Base-by-base conservation (phyloP, 495 filamentous ascomycete genomes). In the Halenospora varia region DNA sequence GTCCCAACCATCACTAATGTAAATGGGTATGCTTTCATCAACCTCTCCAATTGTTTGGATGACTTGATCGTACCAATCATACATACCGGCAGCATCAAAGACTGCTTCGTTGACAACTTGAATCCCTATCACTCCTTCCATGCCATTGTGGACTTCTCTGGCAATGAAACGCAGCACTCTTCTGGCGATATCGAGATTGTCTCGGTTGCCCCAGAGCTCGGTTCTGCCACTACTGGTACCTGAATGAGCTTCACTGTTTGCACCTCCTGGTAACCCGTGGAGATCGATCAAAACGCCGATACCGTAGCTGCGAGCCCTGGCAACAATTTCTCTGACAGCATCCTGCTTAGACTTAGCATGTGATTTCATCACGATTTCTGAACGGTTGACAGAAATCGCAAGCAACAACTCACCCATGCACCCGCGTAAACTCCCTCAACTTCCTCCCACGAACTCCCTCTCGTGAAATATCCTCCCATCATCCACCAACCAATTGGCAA, bases 401-500 rank as follows among this genome's bases (percentile, higher is more conserved):
- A 8, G n/a, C 55, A 59, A 4, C 3, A 13, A 49, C 47, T 49
- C 23, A 56, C 44, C 81, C 81, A 84, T 18, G 79, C 79, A 53
- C 73, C 69, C 44, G 48, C 39, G 62, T 83, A 85, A 8, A 84
- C 74, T 22, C 60, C 41, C 1, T 67, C 56, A 10, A 70, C 65
- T 0, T 65, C 53, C 24, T 72, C 72, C 59, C 83, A 85, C 10
- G 72, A 66, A 0, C 80, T 84, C n/a, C 68, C 70, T 4, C 64
- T 25, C 56, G 71, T 75, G 62, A 74, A 83, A 15, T 62, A 47
- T 0, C 73, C 71, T 0, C 76, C 77, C 11, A 84, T 72, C 2
- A 75, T 79, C 56, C 74, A 83, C 63, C 76, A 82, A 4, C 81
- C 80, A 26, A 85, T 73, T 2, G 82, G 81, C 0, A 85, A 65